These are phyloP conservation scores for Termitomyces heimii DNA, from an alignment of 768 basidiomycete species.

Conservation along the genomic window DNA sequence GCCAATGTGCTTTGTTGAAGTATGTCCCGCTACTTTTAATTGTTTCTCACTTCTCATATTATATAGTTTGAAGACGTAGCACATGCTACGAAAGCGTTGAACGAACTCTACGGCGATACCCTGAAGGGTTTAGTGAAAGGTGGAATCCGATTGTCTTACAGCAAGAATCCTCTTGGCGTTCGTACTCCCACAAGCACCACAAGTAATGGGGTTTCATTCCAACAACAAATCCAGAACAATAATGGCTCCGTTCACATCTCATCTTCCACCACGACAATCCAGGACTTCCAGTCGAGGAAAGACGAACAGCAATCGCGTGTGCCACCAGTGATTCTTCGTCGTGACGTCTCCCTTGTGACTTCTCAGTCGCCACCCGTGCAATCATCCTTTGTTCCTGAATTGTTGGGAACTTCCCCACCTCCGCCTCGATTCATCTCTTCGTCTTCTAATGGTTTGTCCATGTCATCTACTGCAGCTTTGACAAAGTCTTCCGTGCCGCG, in stretches of 20 bases:
- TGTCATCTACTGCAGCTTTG: conserved; percentile 20
- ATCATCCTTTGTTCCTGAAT: conserved; percentile 21
- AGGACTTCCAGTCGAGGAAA: conserved; percentile 14
- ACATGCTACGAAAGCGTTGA: conserved; percentile 80
- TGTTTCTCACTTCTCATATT: conserved; percentile 6
- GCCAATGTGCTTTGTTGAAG: conserved; percentile 99
- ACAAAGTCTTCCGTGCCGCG: conserved; percentile 29
- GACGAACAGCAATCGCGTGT: conserved; percentile 16
- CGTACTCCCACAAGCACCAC: conserved; percentile 67
- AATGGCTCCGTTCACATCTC: conserved; percentile 7
- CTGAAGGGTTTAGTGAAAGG: conserved; percentile 90
- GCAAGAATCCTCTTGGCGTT: conserved; percentile 96
- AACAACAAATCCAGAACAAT: conserved; percentile 33
- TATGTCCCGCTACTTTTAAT: conserved; percentile 22
- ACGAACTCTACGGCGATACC: conserved; percentile 88
- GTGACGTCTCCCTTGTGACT: conserved; percentile 15
- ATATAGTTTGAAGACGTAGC: conserved; percentile 84
- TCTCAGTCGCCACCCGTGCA: conserved; percentile 15
- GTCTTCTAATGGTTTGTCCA: conserved; percentile 22
- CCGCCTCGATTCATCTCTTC: conserved; percentile 40
- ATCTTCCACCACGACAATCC: conserved; percentile 6
- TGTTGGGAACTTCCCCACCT: conserved; percentile 36
- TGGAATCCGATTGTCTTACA: conserved; percentile 95
- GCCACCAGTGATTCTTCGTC: conserved; percentile 15
- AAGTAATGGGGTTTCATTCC: conserved; percentile 30